Evolutionary conservation across 2,329 filamentous ascomycete species (phyloP).

Genomic region (Nothophoma quercina): DNA sequence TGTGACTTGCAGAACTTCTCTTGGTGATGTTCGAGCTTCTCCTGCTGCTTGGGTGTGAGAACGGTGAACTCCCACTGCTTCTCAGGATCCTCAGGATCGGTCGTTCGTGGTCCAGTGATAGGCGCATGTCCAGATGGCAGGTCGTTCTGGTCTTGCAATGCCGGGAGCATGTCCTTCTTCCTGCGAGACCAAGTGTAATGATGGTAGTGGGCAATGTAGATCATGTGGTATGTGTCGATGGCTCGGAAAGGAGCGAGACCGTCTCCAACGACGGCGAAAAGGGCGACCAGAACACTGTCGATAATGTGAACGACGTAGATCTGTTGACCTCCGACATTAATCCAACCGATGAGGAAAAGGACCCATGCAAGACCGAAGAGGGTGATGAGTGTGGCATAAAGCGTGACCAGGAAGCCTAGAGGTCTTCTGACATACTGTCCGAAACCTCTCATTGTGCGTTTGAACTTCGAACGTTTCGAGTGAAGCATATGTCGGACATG

Average conservation of each 20-base stretch:
- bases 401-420: slow-evolving; percentile 81
- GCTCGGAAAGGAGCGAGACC: slow-evolving; percentile 73
- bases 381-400: slow-evolving; percentile 84
- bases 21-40: slow-evolving; percentile 76
- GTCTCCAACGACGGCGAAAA: slow-evolving; percentile 70
- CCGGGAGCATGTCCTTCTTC: slow-evolving; percentile 67
- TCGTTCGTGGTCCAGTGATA: slow-evolving; percentile 51
- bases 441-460: slow-evolving; percentile 80
- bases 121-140: slow-evolving; percentile 60
- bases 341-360: slow-evolving; percentile 89
- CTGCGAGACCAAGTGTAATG: slow-evolving; percentile 71
- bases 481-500: slow-evolving; percentile 89
- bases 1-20: slow-evolving; percentile 82
- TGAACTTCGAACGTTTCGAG: slow-evolving; percentile 79
- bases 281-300: slow-evolving; percentile 67
- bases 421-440: slow-evolving; percentile 78
- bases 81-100: slow-evolving; percentile 44
- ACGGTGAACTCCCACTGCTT: slow-evolving; percentile 64
- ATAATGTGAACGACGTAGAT: slow-evolving; percentile 64
- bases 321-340: slow-evolving; percentile 78
- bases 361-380: slow-evolving; percentile 89
- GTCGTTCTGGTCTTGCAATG: slow-evolving; percentile 73
- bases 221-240: slow-evolving; percentile 88
- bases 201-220: slow-evolving; percentile 78
- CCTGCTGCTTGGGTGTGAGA: slow-evolving; percentile 70